These are phyloP conservation scores for Penium margaritaceum DNA, from an alignment of 139 green algal species.

Conservation along the genomic window DNA sequence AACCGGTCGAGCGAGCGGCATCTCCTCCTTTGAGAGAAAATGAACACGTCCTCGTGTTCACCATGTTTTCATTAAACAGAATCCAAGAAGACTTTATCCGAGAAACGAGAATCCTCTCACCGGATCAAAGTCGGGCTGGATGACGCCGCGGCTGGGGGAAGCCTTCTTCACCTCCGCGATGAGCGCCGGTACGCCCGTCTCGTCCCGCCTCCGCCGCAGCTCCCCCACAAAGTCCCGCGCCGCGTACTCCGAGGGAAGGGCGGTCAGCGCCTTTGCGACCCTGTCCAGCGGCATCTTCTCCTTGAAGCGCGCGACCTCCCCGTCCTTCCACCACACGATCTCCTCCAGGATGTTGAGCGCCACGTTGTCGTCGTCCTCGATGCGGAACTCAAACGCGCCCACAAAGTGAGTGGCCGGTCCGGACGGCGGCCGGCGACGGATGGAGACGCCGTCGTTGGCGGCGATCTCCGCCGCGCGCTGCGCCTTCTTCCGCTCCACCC, in stretches of 20 bases:
- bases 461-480: background rate
- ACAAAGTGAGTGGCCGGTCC: constrained; percentile 4
- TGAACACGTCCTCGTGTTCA: too few species aligned
- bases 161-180: constrained; percentile 99
- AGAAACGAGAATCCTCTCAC: constrained; percentile 57
- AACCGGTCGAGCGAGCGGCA: too few species aligned
- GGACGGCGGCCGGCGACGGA: constrained; percentile 40
- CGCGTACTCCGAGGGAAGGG: constrained; percentile 44
- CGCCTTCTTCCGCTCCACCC: background rate
- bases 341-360: constrained; percentile 96
- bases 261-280: constrained; percentile 52
- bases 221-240: constrained; percentile 79
- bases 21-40: too few species aligned
- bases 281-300: constrained; percentile 56
- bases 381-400: constrained; percentile 24
- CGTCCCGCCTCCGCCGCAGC: constrained; percentile 43
- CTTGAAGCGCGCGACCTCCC: constrained; percentile 34
- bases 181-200: constrained; percentile 73
- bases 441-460: constrained; percentile 30
- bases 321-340: constrained; percentile 82
- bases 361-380: constrained; percentile 66
- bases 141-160: constrained; percentile 85
- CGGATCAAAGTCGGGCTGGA: constrained; percentile 91
- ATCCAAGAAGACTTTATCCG: too few species aligned
- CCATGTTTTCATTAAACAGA: too few species aligned